Conservation (phyloP, 78 protist genomes). For the Dictyostelium capitatum region DNA sequence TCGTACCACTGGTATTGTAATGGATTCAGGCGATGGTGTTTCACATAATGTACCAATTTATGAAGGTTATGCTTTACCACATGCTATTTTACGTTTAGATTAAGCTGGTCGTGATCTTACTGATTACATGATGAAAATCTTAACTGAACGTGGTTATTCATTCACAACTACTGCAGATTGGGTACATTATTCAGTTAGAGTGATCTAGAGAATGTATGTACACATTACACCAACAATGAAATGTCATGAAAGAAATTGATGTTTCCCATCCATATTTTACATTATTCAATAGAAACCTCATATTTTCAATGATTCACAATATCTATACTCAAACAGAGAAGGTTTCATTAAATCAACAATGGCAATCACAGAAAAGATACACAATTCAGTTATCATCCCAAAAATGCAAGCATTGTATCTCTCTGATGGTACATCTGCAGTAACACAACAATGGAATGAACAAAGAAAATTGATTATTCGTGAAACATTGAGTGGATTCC, state of each 20-base stretch:
- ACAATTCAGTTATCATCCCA: conserved; percentile 30
- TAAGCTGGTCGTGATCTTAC: no score
- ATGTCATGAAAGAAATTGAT: conserved; percentile 70
- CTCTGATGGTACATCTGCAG: conserved; percentile 40
- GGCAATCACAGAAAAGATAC: conserved; percentile 38
- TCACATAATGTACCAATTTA: conserved; percentile 74
- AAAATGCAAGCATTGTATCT: conserved; percentile 56
- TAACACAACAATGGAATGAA: conserved; percentile 76
- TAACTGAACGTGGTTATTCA: no score
- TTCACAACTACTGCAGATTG: no score
- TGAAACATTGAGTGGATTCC: conserved; percentile 48
- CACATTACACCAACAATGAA: conserved; percentile 51
- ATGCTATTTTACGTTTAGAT: no score
- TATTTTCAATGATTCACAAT: conserved; percentile 58
- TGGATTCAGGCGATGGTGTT: no score
- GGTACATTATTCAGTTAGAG: conserved; percentile 57
- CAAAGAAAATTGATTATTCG: conserved; percentile 52
- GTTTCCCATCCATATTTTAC: conserved; percentile 74
- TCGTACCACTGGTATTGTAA: no score
- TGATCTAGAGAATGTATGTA: conserved; percentile 56
- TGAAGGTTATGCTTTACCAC: conserved; percentile 89
- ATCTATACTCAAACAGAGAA: conserved; percentile 81
- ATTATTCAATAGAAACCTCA: conserved; percentile 51
- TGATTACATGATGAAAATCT: no score
- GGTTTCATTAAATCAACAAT: conserved; percentile 73